phyloP scores from a whole-genome alignment of 805 yeast genomes.

The Teunomyces funiuensis region DNA sequence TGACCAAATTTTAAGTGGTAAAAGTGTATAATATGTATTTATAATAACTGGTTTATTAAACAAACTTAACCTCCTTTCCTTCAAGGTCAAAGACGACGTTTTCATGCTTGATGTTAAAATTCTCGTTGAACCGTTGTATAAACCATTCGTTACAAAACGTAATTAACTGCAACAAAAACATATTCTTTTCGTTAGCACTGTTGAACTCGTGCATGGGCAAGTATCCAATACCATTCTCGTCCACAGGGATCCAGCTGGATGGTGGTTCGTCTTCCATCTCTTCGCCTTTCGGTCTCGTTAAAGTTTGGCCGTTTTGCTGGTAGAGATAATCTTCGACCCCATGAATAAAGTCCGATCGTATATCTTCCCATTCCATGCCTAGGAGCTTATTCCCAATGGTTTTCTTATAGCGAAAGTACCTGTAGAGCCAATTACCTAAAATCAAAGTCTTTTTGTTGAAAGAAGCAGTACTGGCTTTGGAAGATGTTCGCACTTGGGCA shows the following conservation, averaged over 20 bases:
- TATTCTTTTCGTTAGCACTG: slow-evolving; percentile 29
- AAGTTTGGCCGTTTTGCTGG: slow-evolving; percentile 31
- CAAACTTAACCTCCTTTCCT: slow-evolving; percentile 1
- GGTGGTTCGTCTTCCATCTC: slow-evolving; percentile 3
- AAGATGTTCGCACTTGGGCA: slow-evolving; percentile 25
- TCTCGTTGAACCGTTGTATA: slow-evolving; percentile 5
- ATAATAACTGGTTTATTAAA: slow-evolving; percentile 3
- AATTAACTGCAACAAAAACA: slow-evolving; percentile 25
- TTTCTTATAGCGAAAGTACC: slow-evolving; percentile 38
- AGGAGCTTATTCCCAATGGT: slow-evolving; percentile 33
- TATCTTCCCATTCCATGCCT: slow-evolving; percentile 45
- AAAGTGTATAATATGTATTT: not conserved
- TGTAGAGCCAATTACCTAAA: slow-evolving; percentile 30
- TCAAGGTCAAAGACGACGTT: slow-evolving; percentile 28
- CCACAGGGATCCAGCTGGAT: not conserved
- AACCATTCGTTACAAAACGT: slow-evolving; percentile 28
- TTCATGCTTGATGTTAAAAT: not conserved
- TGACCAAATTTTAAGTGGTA: not conserved
- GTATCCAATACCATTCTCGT: slow-evolving; percentile 14
- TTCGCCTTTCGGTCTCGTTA: slow-evolving; percentile 3
- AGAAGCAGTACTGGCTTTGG: slow-evolving; percentile 26
- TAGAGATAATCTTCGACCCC: slow-evolving; percentile 39
- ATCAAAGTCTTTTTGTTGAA: slow-evolving; percentile 26
- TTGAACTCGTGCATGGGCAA: slow-evolving; percentile 37
- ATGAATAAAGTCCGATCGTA: slow-evolving; percentile 34